These are phyloP conservation scores for Thermothelomyces thermophilus DNA, from an alignment of 2,329 filamentous ascomycete species.

Conservation along the genomic window DNA sequence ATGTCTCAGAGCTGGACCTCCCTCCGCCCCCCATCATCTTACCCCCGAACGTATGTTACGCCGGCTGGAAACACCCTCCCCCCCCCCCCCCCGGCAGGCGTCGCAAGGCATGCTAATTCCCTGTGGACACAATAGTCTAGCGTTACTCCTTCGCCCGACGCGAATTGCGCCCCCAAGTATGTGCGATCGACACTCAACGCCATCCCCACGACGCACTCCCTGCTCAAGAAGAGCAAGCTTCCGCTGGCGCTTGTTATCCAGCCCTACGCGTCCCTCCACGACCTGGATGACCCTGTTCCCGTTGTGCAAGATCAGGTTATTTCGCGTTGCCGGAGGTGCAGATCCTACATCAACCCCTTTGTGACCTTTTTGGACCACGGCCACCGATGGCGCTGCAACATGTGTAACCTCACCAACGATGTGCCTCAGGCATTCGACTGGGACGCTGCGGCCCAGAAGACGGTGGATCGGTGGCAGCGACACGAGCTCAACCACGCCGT, in stretches of 20 bases:
- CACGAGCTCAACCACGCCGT: conserved; percentile 93
- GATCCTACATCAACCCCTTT: conserved; percentile 97
- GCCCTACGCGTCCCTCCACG: conserved; percentile 87
- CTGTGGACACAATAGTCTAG: conserved; percentile 53
- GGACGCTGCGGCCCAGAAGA: conserved; percentile 88
- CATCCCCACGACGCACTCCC: conserved; percentile 82
- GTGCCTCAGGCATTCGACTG: conserved; percentile 99
- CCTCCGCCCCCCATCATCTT: conserved; percentile 87
- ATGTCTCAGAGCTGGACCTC: conserved; percentile 84
- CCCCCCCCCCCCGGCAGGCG: too few species aligned
- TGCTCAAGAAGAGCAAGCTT: conserved; percentile 94
- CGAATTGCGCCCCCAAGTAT: conserved; percentile 91
- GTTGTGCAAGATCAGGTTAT: conserved; percentile 96
- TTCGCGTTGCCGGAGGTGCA: conserved; percentile 87
- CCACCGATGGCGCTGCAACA: conserved; percentile 97
- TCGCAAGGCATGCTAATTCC: too few species aligned
- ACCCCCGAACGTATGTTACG: conserved; percentile 73
- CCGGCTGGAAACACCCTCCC: too few species aligned
- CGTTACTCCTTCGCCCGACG: conserved; percentile 81
- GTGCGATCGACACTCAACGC: conserved; percentile 93
- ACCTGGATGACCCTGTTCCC: conserved; percentile 83
- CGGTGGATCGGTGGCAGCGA: conserved; percentile 84
- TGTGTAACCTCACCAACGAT: conserved; percentile 98
- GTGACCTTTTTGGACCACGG: conserved; percentile 95
- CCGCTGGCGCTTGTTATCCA: conserved; percentile 95